A percentile compares a stretch with the other conserved stretches of the same genome.
Conservation (phyloP, 2,329 filamentous ascomycete species). For the Colletotrichum endophyticum region DNA sequence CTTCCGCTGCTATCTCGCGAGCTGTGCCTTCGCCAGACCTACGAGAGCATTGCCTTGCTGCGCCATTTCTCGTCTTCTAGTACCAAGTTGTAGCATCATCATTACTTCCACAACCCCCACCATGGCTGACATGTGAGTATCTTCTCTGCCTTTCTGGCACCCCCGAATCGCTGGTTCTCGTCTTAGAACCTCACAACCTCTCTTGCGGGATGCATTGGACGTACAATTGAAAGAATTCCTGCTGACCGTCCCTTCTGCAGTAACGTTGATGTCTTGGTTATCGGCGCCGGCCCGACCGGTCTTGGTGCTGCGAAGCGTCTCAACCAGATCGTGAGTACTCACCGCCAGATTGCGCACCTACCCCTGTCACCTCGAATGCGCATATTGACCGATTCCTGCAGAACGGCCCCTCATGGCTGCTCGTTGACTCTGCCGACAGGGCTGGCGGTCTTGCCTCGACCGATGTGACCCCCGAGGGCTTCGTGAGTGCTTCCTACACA, state of each 20-base stretch:
- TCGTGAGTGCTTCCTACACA: conserved; percentile 69
- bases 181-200: neutral
- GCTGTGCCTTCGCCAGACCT: neutral
- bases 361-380: conserved; percentile 25
- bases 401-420: conserved; percentile 94
- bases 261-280: conserved; percentile 95
- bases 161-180: neutral
- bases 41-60: neutral
- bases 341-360: conserved; percentile 29
- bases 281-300: conserved; percentile 96
- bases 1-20: neutral
- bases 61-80: neutral
- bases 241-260: conserved; percentile 47
- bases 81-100: neutral
- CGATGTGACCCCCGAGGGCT: conserved; percentile 93
- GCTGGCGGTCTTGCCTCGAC: conserved; percentile 96
- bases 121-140: conserved; percentile 32
- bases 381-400: conserved; percentile 40
- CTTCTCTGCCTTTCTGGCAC: neutral
- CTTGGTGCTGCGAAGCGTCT: conserved; percentile 97
- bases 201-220: neutral
- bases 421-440: conserved; percentile 89
- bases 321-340: conserved; percentile 82
- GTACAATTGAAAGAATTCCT: neutral
- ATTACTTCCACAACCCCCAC: conserved; percentile 17